Evolutionary conservation across 371 early-diverging fungal species (phyloP).

Genomic region (Synchytrium microbalum): DNA sequence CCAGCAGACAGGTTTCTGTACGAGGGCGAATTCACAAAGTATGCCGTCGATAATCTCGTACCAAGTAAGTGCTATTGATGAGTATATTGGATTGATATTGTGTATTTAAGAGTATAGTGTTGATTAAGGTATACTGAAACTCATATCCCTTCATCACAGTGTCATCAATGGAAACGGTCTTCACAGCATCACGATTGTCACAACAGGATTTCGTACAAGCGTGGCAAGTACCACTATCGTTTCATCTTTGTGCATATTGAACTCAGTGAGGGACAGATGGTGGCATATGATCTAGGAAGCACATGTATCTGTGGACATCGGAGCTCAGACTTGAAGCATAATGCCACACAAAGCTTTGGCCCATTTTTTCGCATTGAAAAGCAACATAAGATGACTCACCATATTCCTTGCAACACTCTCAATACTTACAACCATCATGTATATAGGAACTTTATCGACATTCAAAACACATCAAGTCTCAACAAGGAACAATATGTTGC

Average conservation of each 20-base stretch:
- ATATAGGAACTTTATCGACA: conserved; percentile 30
- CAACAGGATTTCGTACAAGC: conserved; percentile 37
- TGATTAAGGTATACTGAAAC: too few species aligned
- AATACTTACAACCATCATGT: too few species aligned
- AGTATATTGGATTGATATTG: neutral
- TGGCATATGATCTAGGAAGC: too few species aligned
- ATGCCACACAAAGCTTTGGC: too few species aligned
- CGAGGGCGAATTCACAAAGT: neutral
- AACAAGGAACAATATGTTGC: conserved; percentile 38
- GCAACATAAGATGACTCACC: too few species aligned
- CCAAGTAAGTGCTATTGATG: neutral
- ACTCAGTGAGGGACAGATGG: too few species aligned
- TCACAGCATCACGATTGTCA: conserved; percentile 28
- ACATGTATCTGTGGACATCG: too few species aligned
- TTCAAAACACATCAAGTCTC: conserved; percentile 18
- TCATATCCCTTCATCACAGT: neutral
- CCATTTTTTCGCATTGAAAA: too few species aligned
- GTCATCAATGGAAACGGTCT: conserved; percentile 32
- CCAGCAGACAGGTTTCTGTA: conserved; percentile 34
- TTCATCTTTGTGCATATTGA: too few species aligned
- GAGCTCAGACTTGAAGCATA: too few species aligned
- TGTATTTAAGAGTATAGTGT: too few species aligned
- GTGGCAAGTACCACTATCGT: conserved; percentile 18
- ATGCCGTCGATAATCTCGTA: neutral
- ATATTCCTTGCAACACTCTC: too few species aligned